phyloP scores from a whole-genome alignment of 2,329 filamentous ascomycete species.

The Colletotrichum liaoningense region DNA sequence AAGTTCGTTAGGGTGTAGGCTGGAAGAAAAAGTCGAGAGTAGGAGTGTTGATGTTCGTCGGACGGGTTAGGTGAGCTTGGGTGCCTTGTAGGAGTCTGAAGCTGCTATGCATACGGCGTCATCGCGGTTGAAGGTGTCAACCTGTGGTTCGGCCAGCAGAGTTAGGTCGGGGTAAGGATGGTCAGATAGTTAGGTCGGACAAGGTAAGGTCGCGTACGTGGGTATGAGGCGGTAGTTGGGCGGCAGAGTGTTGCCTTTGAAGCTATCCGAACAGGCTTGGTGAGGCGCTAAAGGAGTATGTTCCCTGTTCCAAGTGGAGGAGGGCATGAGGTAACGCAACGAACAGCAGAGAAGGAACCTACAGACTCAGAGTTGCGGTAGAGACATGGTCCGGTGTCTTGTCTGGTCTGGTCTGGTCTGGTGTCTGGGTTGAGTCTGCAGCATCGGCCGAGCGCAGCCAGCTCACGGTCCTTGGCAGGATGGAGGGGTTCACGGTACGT shows the following conservation, averaged over 20 bases:
- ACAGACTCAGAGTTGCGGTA: constrained; percentile 2
- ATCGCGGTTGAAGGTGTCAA: background rate
- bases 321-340: background rate
- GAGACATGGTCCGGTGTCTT: constrained; percentile 9
- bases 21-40: background rate
- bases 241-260: background rate
- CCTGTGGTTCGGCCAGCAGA: background rate
- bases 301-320: background rate
- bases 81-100: background rate
- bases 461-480: background rate
- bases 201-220: background rate
- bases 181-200: background rate
- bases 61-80: background rate
- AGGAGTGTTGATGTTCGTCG: background rate
- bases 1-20: background rate
- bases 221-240: background rate
- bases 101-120: background rate
- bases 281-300: no score
- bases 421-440: constrained; percentile 4
- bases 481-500: background rate
- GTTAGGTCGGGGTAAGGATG: background rate
- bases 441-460: constrained; percentile 24
- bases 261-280: background rate
- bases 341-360: background rate
- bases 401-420: constrained; percentile 7